Evolutionary conservation across 2,329 filamentous ascomycete genomes (phyloP).

Genomic region (Fusarium denticulatum): DNA sequence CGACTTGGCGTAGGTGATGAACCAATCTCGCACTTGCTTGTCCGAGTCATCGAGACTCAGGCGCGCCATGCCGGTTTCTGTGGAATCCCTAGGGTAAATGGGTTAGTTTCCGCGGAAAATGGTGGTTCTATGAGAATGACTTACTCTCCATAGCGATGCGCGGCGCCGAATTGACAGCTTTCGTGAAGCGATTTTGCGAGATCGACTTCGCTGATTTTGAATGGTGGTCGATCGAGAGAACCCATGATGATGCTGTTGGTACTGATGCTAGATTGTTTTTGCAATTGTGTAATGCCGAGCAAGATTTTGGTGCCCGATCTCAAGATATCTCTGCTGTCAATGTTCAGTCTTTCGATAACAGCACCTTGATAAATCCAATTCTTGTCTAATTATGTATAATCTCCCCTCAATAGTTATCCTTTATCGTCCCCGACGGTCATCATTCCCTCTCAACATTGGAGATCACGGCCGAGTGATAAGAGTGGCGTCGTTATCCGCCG

Average conservation of each 20-base stretch:
- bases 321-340: rapidly evolving
- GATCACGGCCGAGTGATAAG: not conserved
- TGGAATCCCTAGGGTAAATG: not conserved
- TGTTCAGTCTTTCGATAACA: rapidly evolving
- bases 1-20: conserved; percentile 6
- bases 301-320: rapidly evolving
- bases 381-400: not conserved
- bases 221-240: not conserved
- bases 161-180: conserved; percentile 8
- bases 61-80: conserved; percentile 7
- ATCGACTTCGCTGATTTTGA: not conserved
- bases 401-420: not conserved
- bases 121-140: rapidly evolving
- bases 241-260: not conserved
- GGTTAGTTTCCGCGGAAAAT: rapidly evolving
- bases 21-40: conserved; percentile 13
- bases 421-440: not conserved
- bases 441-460: not conserved
- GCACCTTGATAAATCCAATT: not conserved
- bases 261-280: no score
- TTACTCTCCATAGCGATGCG: conserved; percentile 4
- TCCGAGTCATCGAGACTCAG: conserved; percentile 2
- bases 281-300: no score
- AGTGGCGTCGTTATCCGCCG: not conserved
- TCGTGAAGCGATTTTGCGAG: conserved; percentile 5